phyloP scores from a whole-genome alignment of 129 eudicot species.

The Escallonia rubra region DNA sequence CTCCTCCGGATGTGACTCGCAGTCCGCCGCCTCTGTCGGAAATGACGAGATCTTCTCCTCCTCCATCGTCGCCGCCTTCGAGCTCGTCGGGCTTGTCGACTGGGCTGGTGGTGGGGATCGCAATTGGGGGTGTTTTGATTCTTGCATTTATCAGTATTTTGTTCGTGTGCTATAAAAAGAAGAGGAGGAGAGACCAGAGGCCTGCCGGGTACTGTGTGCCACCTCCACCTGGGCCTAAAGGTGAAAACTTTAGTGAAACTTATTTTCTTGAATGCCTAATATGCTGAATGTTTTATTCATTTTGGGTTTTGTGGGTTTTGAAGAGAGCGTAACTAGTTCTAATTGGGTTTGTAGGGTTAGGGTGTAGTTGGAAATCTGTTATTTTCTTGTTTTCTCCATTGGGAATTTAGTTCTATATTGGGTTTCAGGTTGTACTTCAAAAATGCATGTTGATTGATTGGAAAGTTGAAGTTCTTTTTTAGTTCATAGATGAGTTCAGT shows the following conservation, averaged over 20 bases:
- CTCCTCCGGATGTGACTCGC: slow-evolving; percentile 11
- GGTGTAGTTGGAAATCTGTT: background rate
- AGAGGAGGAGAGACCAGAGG: slow-evolving; percentile 38
- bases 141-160: slow-evolving; percentile 50
- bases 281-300: background rate
- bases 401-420: background rate
- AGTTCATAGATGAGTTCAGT: no score
- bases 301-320: background rate
- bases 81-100: slow-evolving; percentile 49
- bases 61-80: slow-evolving; percentile 33
- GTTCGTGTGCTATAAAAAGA: slow-evolving; percentile 46
- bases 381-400: background rate
- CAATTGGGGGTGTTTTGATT: slow-evolving; percentile 64
- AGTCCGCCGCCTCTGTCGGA: slow-evolving; percentile 21
- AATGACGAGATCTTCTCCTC: slow-evolving; percentile 12
- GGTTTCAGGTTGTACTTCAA: background rate
- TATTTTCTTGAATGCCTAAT: background rate
- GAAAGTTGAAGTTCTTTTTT: no score
- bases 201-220: slow-evolving; percentile 12
- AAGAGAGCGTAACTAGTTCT: background rate
- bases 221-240: slow-evolving; percentile 39
- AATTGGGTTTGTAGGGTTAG: background rate
- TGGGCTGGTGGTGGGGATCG: slow-evolving; percentile 79
- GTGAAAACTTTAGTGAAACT: slow-evolving; percentile 9
- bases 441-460: background rate